Percentiles rank a stretch among this genome's conserved stretches.
Conservation (phyloP, 2,329 filamentous ascomycete genomes). For the Sclerotinia glacialis region DNA sequence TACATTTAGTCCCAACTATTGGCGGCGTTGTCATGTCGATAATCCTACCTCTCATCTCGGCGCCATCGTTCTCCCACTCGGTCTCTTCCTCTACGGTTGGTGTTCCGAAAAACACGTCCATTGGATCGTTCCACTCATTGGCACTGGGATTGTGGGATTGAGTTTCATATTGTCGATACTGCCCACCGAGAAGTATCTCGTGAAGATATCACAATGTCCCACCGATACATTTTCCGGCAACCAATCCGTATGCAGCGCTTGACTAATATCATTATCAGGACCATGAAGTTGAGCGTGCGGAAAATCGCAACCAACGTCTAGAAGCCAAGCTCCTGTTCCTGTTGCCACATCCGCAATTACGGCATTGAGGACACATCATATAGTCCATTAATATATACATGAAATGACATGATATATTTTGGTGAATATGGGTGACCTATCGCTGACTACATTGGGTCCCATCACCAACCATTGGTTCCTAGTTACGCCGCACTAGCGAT, state of each 20-base stretch:
- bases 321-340: slow-evolving; percentile 8
- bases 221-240: background rate
- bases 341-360: slow-evolving; percentile 14
- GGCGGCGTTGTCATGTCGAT: too few species aligned
- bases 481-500: background rate
- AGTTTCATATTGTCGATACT: too few species aligned
- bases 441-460: background rate
- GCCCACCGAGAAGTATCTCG: too few species aligned
- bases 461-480: background rate
- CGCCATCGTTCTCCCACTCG: too few species aligned
- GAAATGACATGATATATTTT: background rate
- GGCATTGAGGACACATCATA: background rate
- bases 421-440: background rate
- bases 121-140: too few species aligned
- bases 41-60: too few species aligned
- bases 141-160: too few species aligned
- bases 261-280: background rate
- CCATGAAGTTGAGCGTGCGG: background rate
- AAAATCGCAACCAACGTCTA: background rate
- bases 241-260: background rate
- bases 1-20: too few species aligned
- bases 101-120: too few species aligned
- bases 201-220: slow-evolving; percentile 1
- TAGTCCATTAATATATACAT: background rate
- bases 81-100: too few species aligned